Percentiles rank a stretch among this genome's conserved stretches.
Evolutionary conservation across 768 basidiomycete genomes (phyloP).

Genomic region (Artomyces pyxidatus): DNA sequence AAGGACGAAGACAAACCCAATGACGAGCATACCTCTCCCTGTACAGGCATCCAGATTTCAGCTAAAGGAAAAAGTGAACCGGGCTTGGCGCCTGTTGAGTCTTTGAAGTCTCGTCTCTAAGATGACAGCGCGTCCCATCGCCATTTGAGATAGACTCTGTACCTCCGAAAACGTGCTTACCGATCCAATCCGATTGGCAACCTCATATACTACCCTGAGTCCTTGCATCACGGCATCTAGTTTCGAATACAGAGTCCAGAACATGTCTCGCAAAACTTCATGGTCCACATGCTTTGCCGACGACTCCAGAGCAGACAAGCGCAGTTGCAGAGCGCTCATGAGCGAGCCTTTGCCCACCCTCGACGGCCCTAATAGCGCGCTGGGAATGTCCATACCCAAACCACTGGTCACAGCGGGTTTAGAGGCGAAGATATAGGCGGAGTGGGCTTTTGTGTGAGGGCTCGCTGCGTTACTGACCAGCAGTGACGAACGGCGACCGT

Average conservation of each 20-base stretch:
- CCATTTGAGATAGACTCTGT: too few species aligned
- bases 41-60: conserved; percentile 85
- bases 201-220: conserved; percentile 82
- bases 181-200: conserved; percentile 82
- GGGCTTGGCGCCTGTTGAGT: conserved; percentile 70
- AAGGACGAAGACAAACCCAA: not conserved
- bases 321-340: conserved; percentile 45
- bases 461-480: conserved; percentile 19
- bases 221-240: conserved; percentile 91
- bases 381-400: conserved; percentile 3
- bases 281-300: conserved; percentile 68
- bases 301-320: conserved; percentile 67
- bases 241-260: conserved; percentile 97
- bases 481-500: conserved; percentile 45
- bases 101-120: conserved; percentile 87
- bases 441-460: conserved; percentile 26
- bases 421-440: conserved; percentile 45
- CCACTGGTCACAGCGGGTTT: conserved; percentile 18
- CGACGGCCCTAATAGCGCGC: conserved; percentile 7
- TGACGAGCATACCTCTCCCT: conserved; percentile 64
- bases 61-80: conserved; percentile 72
- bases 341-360: conserved; percentile 18
- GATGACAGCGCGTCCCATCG: not conserved
- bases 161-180: conserved; percentile 47
- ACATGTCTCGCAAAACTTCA: conserved; percentile 83